Conservation (phyloP, 2,329 filamentous ascomycete genomes). For the Diaporthe vexans region DNA sequence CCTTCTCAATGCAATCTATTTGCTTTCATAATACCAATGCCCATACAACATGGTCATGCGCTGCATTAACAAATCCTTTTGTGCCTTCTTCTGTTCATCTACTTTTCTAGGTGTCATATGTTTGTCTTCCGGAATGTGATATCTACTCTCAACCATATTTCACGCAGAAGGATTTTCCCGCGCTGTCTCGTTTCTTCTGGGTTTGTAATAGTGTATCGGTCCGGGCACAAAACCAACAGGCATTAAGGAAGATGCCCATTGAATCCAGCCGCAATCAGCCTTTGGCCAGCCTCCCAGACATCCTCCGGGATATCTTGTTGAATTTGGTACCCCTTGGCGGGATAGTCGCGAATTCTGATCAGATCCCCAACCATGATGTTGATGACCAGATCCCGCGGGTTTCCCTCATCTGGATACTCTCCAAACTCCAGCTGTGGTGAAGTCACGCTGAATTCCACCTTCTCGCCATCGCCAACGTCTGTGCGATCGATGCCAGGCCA, state of each 20-base stretch:
- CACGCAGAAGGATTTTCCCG: neutral
- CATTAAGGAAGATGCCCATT: slow-evolving; percentile 54
- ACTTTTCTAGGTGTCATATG: neutral
- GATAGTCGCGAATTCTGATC: slow-evolving; percentile 59
- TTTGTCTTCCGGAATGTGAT: neutral
- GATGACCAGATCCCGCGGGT: slow-evolving; percentile 57
- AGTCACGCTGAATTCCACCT: slow-evolving; percentile 55
- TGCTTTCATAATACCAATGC: too few relatives aligned
- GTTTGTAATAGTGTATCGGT: neutral
- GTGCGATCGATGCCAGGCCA: slow-evolving; percentile 53
- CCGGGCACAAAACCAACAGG: neutral
- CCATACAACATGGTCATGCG: too few relatives aligned
- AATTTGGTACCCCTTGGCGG: slow-evolving; percentile 59
- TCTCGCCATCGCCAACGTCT: neutral
- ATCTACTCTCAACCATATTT: neutral
- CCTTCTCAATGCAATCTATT: neutral
- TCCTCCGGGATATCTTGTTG: slow-evolving; percentile 56
- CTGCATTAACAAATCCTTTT: neutral
- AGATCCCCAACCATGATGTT: slow-evolving; percentile 62
- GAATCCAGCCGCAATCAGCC: slow-evolving; percentile 57
- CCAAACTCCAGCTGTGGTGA: slow-evolving; percentile 56
- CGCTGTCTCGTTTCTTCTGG: neutral
- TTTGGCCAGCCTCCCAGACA: slow-evolving; percentile 58
- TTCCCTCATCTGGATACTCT: slow-evolving; percentile 58
- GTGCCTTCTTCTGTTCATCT: neutral